A percentile compares a stretch with the other conserved stretches of the same genome.
phyloP scores from a whole-genome alignment of 2,329 filamentous ascomycete genomes.

The Teratosphaeria destructans region DNA sequence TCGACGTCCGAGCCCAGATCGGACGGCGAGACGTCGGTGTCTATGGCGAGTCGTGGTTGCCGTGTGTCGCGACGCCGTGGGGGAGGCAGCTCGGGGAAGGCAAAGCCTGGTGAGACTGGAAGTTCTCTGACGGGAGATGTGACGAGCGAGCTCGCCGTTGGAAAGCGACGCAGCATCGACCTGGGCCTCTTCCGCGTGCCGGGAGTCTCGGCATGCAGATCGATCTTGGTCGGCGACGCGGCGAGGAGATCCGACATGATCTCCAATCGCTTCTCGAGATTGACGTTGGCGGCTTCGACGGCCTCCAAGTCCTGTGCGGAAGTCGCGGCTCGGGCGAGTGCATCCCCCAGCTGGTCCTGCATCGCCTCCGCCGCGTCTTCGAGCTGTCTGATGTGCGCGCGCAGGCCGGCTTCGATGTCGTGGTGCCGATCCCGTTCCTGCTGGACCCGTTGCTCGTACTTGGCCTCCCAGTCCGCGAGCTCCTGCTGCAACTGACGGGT shows the following conservation, averaged over 20 bases:
- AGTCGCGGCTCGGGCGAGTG: constrained; percentile 24
- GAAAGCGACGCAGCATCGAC: constrained; percentile 27
- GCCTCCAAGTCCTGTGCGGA: constrained; percentile 22
- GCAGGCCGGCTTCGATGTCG: constrained; percentile 20
- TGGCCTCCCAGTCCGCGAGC: constrained; percentile 27
- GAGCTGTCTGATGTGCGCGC: constrained; percentile 17
- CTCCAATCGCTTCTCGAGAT: constrained; percentile 29
- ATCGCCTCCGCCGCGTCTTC: constrained; percentile 22
- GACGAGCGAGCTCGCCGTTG: constrained; percentile 20
- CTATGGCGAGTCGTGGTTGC: not conserved
- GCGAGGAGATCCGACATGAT: constrained; percentile 28
- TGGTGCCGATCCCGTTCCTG: constrained; percentile 22
- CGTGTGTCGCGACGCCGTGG: not conserved
- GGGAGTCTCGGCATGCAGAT: constrained; percentile 21
- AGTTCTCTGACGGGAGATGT: constrained; percentile 15
- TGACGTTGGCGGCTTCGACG: constrained; percentile 26
- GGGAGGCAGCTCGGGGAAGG: constrained; percentile 1
- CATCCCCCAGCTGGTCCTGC: constrained; percentile 21
- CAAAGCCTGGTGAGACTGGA: constrained; percentile 3
- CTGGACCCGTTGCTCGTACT: constrained; percentile 26
- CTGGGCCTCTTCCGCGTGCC: constrained; percentile 19
- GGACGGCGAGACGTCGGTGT: constrained; percentile 4
- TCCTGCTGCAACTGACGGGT: constrained; percentile 25
- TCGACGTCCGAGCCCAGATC: constrained; percentile 10
- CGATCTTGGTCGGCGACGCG: constrained; percentile 26